Percentiles rank a stretch among this genome's conserved stretches.
phyloP scores from a whole-genome alignment of 495 filamentous ascomycete species.

The Eremomyces bilateralis region DNA sequence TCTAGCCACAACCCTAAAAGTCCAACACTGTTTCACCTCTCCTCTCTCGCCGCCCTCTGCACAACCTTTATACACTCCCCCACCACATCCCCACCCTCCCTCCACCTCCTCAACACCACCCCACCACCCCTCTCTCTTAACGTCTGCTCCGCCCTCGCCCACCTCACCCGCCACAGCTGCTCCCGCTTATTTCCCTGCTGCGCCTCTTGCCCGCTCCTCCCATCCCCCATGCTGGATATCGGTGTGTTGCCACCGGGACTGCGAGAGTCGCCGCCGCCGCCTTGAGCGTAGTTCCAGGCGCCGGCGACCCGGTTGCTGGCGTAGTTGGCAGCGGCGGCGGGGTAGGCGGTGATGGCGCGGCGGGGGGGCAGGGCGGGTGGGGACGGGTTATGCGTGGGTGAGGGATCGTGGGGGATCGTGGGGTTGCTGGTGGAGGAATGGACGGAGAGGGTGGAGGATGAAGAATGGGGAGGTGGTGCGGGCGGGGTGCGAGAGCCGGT shows the following conservation, averaged over 20 bases:
- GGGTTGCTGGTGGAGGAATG: background rate
- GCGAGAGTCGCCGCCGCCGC: background rate
- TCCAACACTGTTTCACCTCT: constrained; percentile 3
- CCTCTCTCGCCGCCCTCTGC: constrained; percentile 8
- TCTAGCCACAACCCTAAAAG: too few relatives aligned
- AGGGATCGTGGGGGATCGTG: background rate
- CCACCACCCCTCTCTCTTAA: constrained; percentile 46
- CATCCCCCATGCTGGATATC: constrained; percentile 3
- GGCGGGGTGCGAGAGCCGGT: constrained; percentile 3
- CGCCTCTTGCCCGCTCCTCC: constrained; percentile 5
- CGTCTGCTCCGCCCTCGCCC: constrained; percentile 49
- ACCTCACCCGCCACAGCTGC: constrained; percentile 60
- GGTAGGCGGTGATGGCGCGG: constrained; percentile 19
- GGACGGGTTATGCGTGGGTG: constrained; percentile 4
- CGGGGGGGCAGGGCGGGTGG: constrained; percentile 22
- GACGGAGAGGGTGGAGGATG: too few relatives aligned
- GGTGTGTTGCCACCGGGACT: background rate
- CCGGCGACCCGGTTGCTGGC: constrained; percentile 15
- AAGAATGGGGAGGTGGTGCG: too few relatives aligned
- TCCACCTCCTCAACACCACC: constrained; percentile 66
- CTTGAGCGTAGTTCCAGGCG: constrained; percentile 3
- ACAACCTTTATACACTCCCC: constrained; percentile 28
- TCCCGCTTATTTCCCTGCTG: constrained; percentile 44
- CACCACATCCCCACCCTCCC: constrained; percentile 59
- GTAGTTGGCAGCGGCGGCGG: constrained; percentile 23